These are phyloP conservation scores for Fusarium fujikuroi DNA, from an alignment of 2,329 filamentous ascomycete genomes.

Conservation along the genomic window DNA sequence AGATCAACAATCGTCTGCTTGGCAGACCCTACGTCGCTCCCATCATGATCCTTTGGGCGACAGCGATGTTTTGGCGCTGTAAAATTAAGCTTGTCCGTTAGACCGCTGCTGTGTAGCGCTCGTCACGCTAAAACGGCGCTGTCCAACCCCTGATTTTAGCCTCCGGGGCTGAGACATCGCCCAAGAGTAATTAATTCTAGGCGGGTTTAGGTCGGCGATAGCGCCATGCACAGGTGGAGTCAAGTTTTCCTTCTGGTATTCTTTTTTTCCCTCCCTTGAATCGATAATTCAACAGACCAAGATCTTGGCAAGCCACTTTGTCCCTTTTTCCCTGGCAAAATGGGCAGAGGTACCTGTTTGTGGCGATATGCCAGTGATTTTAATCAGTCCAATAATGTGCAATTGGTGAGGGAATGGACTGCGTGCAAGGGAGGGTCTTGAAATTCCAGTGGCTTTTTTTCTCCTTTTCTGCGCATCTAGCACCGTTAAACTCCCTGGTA, in stretches of 20 bases:
- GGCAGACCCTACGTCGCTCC: not conserved
- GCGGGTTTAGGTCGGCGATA: not conserved
- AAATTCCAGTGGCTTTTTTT: conserved; percentile 21
- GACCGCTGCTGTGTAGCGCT: not conserved
- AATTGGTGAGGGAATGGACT: not conserved
- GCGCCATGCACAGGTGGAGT: not conserved
- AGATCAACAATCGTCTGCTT: not conserved
- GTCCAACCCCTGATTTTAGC: not conserved
- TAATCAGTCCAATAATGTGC: not conserved
- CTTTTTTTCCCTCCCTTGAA: conserved; percentile 7
- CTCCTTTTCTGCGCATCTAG: conserved; percentile 10
- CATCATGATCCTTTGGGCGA: not conserved
- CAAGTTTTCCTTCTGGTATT: not conserved
- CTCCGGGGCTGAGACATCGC: not conserved
- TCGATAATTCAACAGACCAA: not conserved
- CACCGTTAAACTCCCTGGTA: not conserved
- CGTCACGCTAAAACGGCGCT: not conserved
- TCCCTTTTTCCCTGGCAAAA: not conserved
- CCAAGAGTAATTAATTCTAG: not conserved
- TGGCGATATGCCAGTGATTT: not conserved
- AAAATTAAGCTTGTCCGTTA: not conserved
- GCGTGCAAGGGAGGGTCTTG: conserved; percentile 4
- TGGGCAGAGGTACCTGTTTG: not conserved
- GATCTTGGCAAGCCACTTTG: conserved; percentile 1
- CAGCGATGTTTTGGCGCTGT: not conserved